phyloP scores from a whole-genome alignment of 192 early-diverging fungal genomes.

The Coemansia furcata region DNA sequence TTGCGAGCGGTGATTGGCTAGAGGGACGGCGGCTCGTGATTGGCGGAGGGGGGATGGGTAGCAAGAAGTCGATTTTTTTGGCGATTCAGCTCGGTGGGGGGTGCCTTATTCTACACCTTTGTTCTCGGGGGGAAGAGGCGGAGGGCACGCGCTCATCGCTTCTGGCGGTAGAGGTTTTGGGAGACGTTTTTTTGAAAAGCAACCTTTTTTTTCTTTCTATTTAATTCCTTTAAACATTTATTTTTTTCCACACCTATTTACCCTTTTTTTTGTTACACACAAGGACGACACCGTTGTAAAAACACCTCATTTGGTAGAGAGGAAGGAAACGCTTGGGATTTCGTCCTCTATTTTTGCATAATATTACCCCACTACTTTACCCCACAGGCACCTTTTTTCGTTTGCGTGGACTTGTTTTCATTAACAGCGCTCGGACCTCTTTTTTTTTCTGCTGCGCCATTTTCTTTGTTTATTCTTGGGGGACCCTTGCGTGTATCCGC shows the following conservation, averaged over 20 bases:
- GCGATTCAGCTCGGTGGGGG: background rate
- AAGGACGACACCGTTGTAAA: background rate
- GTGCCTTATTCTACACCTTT: constrained; percentile 9
- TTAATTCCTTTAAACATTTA: background rate
- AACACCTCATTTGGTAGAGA: background rate
- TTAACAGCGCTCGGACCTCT: background rate
- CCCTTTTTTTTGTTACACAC: background rate
- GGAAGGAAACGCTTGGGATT: background rate
- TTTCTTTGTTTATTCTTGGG: background rate
- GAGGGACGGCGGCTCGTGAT: constrained; percentile 3
- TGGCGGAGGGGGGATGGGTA: background rate
- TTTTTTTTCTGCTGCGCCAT: constrained; percentile 2
- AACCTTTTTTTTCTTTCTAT: background rate
- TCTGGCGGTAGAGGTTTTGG: constrained; percentile 2
- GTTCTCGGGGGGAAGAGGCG: background rate
- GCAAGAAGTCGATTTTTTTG: constrained; percentile 15
- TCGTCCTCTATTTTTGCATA: background rate
- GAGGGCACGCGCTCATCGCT: background rate
- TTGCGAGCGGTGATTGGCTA: constrained; percentile 4
- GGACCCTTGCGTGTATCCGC: background rate
- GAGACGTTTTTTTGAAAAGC: background rate
- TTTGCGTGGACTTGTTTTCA: constrained; percentile 4
- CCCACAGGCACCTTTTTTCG: background rate
- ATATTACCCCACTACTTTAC: constrained; percentile 2
- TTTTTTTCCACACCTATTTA: background rate